These are phyloP conservation scores for Perkinsus marinus DNA, from an alignment of 169 alveolate species.

Conservation along the genomic window DNA sequence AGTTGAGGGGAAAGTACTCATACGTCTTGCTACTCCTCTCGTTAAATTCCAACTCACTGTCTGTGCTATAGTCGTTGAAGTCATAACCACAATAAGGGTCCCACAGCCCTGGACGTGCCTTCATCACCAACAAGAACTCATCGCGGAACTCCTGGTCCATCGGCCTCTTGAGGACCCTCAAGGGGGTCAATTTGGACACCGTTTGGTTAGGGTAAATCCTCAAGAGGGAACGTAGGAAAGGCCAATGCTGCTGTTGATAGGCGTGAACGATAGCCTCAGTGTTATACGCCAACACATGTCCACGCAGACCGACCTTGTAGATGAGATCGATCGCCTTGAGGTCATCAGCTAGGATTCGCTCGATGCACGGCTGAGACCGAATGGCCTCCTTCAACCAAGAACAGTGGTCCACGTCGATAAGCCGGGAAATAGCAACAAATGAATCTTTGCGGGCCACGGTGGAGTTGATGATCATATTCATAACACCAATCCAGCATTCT, in stretches of 20 bases:
- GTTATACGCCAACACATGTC: neutral
- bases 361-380: neutral
- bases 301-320: neutral
- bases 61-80: neutral
- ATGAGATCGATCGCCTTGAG: neutral
- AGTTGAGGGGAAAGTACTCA: too few species aligned
- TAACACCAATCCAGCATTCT: neutral
- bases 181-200: neutral
- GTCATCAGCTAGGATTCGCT: neutral
- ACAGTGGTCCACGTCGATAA: neutral
- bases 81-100: neutral
- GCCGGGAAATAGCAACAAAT: neutral
- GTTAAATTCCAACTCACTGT: neutral
- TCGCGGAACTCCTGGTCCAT: neutral
- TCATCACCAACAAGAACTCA: neutral
- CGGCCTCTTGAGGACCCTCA: neutral
- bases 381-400: neutral
- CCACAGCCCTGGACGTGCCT: neutral
- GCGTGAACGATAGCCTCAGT: neutral
- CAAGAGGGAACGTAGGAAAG: neutral
- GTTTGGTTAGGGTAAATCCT: neutral
- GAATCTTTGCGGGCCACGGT: neutral
- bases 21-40: too few species aligned
- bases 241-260: neutral
- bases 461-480: neutral